A percentile compares a stretch with the other conserved stretches of the same genome.
These are phyloP conservation scores for Psilocybe azurescens DNA, from an alignment of 768 basidiomycete species.

Conservation along the genomic window DNA sequence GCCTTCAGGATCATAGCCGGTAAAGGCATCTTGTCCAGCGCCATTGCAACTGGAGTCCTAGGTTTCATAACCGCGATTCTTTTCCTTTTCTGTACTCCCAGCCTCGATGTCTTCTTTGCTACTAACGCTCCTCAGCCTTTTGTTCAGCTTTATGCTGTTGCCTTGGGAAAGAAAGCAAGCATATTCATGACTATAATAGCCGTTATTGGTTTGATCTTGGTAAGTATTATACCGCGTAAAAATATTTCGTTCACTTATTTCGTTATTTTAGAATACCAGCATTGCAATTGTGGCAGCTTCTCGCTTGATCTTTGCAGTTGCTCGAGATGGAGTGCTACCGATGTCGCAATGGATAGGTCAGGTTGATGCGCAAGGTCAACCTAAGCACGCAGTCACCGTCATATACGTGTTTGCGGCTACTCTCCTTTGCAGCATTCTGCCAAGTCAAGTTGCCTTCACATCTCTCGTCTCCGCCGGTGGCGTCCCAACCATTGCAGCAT, in stretches of 20 bases:
- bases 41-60: constrained; percentile 77
- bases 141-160: constrained; percentile 84
- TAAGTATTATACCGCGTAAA: constrained; percentile 36
- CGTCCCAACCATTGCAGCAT: constrained; percentile 87
- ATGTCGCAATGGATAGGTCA: constrained; percentile 82
- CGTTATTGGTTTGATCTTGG: constrained; percentile 83
- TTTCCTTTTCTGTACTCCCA: constrained; percentile 86
- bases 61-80: constrained; percentile 81
- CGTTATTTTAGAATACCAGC: constrained; percentile 72
- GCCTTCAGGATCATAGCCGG: constrained; percentile 70
- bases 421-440: constrained; percentile 86
- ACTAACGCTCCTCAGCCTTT: constrained; percentile 90
- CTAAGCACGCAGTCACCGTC: constrained; percentile 84
- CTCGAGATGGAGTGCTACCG: constrained; percentile 92
- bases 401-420: constrained; percentile 80
- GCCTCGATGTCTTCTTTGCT: constrained; percentile 75
- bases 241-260: not conserved
- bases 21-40: constrained; percentile 81
- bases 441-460: constrained; percentile 91
- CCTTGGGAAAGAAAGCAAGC: constrained; percentile 79
- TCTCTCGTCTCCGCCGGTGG: constrained; percentile 88
- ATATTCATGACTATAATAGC: constrained; percentile 91
- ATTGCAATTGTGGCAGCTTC: constrained; percentile 89
- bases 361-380: constrained; percentile 75
- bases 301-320: constrained; percentile 88